Evolutionary conservation across 768 basidiomycete genomes (phyloP), one percentile per base, ranked within the genome.

Genomic region (Cyclocybe aegerita): DNA sequence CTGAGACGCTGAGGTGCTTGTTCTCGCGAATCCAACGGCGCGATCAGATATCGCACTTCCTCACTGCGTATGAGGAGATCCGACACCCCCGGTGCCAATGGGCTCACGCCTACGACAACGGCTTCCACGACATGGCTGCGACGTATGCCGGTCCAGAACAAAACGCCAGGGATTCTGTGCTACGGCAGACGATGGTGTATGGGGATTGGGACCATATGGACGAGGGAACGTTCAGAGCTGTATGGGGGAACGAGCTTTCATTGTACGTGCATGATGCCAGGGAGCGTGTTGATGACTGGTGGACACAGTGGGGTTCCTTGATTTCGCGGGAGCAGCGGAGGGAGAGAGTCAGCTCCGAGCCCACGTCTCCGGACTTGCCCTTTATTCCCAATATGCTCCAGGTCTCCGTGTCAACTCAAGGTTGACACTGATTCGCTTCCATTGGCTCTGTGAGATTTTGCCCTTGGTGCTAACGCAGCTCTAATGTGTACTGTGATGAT

Each of bases 211-310:
- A 75, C 48, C 69, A 73, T 43, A 75, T 77, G 63, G 77, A 81
- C 56, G 77, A 79, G 46, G 66, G 65, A 16, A 61, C 66, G 29
- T 70, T 82, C 52, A 68, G 68, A 46, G 63, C 61, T 17, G 73
- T 80, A 48, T 85, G 82, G 77, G 81, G 80, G 39, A 71, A 74
- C 34, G 74, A 82, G 54, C 66, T 79, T 46, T 71, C 70, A 31
- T 55, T 82, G 54, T 80, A 77, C 50, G 63, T 67, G 17, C 79
- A 83, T 56, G 76, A 81, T 53, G 74, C 81, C 5, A 73, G 69
- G 42, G 83, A 86, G 42, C 68, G 74, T 38, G 83, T 79, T 15
- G 82, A 82, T 40, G 81, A 83, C 58, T 86, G 82, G 83, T 86
- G 82, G 82, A 71, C 77, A 9, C 79, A 76, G 54, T 76, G 71